phyloP scores from a whole-genome alignment of 148 eudicot genomes.

The Diospyros kaki region DNA sequence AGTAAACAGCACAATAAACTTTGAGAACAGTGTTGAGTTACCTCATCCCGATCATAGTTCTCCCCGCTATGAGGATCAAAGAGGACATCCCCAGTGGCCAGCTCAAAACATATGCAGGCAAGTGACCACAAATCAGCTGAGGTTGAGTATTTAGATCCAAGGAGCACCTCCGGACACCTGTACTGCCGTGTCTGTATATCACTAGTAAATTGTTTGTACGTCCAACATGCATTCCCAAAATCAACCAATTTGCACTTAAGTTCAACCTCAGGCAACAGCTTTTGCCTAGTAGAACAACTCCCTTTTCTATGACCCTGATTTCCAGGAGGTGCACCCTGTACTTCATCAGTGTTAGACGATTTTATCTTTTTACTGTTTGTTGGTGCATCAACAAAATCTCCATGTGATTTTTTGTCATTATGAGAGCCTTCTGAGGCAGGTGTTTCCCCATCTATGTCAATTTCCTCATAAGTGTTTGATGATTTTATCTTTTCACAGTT shows the following conservation, averaged over 20 bases:
- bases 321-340: conserved; percentile 23
- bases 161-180: conserved; percentile 89
- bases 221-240: conserved; percentile 98
- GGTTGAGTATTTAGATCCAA: conserved; percentile 87
- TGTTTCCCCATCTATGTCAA: conserved; percentile 36
- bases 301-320: conserved; percentile 53
- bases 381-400: conserved; percentile 24
- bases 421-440: conserved; percentile 35
- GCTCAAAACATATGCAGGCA: conserved; percentile 98
- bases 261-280: conserved; percentile 61
- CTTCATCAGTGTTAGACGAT: conserved; percentile 9
- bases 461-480: conserved; percentile 26
- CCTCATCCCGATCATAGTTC: conserved; percentile 92
- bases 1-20: background rate
- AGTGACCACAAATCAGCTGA: conserved; percentile 94
- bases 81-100: conserved; percentile 92
- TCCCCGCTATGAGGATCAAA: conserved; percentile 94
- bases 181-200: conserved; percentile 97
- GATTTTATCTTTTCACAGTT: background rate
- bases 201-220: conserved; percentile 82
- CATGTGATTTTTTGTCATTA: conserved; percentile 34
- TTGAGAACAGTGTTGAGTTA: conserved; percentile 22
- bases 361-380: conserved; percentile 13
- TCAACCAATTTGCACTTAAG: conserved; percentile 87
- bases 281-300: conserved; percentile 50